phyloP scores from a whole-genome alignment of 192 early-diverging fungal genomes.

The Gonapodya prolifera region DNA sequence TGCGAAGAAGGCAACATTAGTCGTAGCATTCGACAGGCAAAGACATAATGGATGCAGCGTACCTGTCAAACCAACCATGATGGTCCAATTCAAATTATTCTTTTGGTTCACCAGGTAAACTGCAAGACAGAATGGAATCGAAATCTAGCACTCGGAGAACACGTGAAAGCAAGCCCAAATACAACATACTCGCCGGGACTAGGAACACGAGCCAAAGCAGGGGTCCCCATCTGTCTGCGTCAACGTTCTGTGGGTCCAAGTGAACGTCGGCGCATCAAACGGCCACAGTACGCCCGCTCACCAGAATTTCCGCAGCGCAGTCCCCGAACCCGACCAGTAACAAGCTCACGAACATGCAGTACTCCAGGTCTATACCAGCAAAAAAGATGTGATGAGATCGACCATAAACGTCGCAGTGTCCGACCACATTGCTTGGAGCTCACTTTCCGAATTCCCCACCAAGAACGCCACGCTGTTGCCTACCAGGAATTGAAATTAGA shows the following conservation, averaged over 20 bases:
- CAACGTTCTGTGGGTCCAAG: neutral
- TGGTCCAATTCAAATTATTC: neutral
- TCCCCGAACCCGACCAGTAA: neutral
- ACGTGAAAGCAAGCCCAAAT: too few relatives aligned
- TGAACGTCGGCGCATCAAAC: too few relatives aligned
- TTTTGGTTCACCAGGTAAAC: neutral
- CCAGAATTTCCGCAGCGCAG: neutral
- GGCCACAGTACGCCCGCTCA: neutral
- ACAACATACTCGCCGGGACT: neutral
- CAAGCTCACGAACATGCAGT: neutral
- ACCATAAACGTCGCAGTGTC: too few relatives aligned
- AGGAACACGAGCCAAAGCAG: neutral
- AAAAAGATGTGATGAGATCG: too few relatives aligned
- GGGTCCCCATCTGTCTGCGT: neutral
- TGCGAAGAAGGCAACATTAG: too few relatives aligned
- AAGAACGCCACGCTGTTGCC: conserved; percentile 7
- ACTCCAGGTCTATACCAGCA: too few relatives aligned
- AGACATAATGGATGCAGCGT: too few relatives aligned
- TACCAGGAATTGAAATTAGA: too few relatives aligned
- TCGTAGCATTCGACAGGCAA: too few relatives aligned
- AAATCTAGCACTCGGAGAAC: too few relatives aligned
- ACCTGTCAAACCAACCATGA: neutral
- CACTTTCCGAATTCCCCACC: conserved; percentile 7
- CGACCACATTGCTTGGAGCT: too few relatives aligned
- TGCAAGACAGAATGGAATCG: too few relatives aligned